phyloP scores from a whole-genome alignment of 2,329 filamentous ascomycete species.

The Balansia obtecta region DNA sequence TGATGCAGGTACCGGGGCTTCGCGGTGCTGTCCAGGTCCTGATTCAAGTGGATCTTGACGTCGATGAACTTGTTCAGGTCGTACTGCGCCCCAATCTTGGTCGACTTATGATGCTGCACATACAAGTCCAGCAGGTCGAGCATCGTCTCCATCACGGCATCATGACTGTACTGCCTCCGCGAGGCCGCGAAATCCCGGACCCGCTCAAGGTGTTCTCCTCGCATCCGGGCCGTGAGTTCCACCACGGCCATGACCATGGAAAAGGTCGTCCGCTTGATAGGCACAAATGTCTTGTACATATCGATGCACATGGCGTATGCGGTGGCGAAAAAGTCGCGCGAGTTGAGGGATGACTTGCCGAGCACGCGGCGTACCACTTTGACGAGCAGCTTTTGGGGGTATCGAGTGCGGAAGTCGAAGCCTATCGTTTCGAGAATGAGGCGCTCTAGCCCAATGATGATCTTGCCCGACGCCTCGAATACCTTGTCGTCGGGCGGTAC shows the following conservation, averaged over 20 bases:
- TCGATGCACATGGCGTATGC: constrained; percentile 80
- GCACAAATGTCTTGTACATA: constrained; percentile 84
- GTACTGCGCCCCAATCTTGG: constrained; percentile 60
- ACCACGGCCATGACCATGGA: constrained; percentile 73
- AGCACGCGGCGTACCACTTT: constrained; percentile 59
- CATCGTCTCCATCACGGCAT: constrained; percentile 59
- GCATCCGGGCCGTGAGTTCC: constrained; percentile 65
- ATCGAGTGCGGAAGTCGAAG: constrained; percentile 85
- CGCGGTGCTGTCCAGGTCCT: constrained; percentile 55
- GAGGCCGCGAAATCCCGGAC: constrained; percentile 36
- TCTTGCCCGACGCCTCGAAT: constrained; percentile 68
- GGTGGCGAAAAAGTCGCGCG: constrained; percentile 42
- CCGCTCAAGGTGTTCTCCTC: constrained; percentile 39
- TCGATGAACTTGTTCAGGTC: constrained; percentile 70
- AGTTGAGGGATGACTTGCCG: constrained; percentile 11
- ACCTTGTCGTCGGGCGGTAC: constrained; percentile 74
- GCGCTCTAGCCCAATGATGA: constrained; percentile 80
- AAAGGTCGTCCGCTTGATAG: constrained; percentile 79
- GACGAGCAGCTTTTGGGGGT: constrained; percentile 73
- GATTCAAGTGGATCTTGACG: constrained; percentile 77
- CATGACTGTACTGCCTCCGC: constrained; percentile 33
- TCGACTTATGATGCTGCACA: constrained; percentile 66
- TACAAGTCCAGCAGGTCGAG: constrained; percentile 88
- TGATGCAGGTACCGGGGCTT: constrained; percentile 52
- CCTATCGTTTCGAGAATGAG: constrained; percentile 85